Percentiles rank a stretch among this genome's conserved stretches.
phyloP scores from a whole-genome alignment of 1,139 yeast species.

The Pneumocystis sp. region DNA sequence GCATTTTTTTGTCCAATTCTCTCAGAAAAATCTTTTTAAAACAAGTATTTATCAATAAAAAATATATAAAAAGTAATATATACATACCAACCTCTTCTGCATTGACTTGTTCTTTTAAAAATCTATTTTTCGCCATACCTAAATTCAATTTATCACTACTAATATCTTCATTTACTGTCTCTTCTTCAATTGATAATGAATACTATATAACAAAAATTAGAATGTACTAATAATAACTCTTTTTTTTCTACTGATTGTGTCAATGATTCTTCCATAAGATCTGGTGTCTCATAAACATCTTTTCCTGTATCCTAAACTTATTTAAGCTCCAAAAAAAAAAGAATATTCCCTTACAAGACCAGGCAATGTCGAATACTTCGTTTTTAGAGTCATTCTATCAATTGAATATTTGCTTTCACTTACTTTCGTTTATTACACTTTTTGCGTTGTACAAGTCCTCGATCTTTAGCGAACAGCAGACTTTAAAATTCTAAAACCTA shows the following conservation, averaged over 20 bases:
- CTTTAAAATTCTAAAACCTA: background rate
- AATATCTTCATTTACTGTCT: background rate
- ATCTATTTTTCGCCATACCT: background rate
- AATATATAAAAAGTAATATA: background rate
- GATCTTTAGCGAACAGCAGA: background rate
- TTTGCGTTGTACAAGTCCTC: background rate
- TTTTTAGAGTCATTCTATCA: background rate
- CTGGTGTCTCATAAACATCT: conserved; percentile 2
- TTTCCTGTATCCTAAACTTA: background rate
- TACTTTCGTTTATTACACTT: background rate
- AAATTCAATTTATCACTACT: background rate
- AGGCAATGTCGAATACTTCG: background rate
- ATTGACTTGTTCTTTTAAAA: background rate
- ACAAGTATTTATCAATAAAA: background rate
- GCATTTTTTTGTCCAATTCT: background rate
- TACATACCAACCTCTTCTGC: background rate
- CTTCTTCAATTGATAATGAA: background rate
- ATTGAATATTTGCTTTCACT: conserved; percentile 11
- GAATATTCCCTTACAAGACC: background rate
- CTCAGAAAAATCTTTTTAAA: background rate
- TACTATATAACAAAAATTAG: background rate
- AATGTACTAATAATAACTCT: background rate
- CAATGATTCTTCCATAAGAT: background rate
- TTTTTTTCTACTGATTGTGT: background rate
- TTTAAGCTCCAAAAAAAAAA: background rate